Evolutionary conservation across 1,139 yeast species (phyloP), one percentile per base, ranked within the genome.

Genomic region (Taphrina pruni): DNA sequence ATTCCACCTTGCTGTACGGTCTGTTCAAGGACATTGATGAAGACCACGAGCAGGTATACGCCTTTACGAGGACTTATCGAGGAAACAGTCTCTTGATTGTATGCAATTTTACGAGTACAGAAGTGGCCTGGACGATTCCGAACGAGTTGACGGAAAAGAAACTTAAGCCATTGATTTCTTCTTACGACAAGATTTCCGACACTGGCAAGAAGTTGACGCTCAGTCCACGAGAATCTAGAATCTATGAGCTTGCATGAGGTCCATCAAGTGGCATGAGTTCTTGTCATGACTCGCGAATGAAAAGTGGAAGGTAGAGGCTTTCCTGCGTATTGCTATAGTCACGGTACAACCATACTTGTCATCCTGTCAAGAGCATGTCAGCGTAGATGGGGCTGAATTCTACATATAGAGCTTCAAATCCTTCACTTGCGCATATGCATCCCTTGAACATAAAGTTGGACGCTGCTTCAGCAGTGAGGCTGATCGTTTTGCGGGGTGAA

Each of bases 1-100:
- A 80, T 78, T 32, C 39, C 12, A 72, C 81, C 36, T 76, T 84
- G 67, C 79, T 84, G 60, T 83, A 84, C 73, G 88, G 88, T 20
- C 74, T 75, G 35, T 82, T 84, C 73, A 78, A 32, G 50, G 38
- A 38, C 21, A 21, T 66, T 21, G 69, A 60, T 38, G 60, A 48
- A 12, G 70, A 50, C 12, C 45, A 69, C 35, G 69, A 64, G 55
- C 26, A 51, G 43, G 45, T 69, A 2, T 64, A 60, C 26, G 70
- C 70, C 50, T 69, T 55, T 38, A 46, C 56, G 12, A 43, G 68
- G 26, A 52, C 45, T 6, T 41, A 56, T 38, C 50, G n/a, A 14
- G 60, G 35, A 8, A 21, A 48, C n/a, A 35, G 26, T 1, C 39
- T 65, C 26, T 39, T 65, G 38, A 39, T 65, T 12, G 52, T 65